Conservation (phyloP, 805 yeast genomes). For the Candida qinlingensis region DNA sequence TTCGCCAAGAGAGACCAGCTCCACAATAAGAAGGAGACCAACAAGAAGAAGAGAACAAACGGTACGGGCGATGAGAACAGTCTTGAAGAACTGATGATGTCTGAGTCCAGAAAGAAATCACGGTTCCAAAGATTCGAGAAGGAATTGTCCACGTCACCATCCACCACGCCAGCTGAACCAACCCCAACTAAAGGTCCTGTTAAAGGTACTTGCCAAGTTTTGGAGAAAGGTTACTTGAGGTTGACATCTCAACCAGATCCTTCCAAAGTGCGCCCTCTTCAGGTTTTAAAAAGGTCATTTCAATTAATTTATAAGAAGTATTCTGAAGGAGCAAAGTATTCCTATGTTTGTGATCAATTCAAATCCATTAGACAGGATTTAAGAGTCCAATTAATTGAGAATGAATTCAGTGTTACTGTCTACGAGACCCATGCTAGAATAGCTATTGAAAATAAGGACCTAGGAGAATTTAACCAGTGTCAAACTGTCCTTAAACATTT, state of each 20-base stretch:
- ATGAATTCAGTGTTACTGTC: constrained; percentile 68
- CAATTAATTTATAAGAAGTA: constrained; percentile 49
- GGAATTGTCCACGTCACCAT: constrained; percentile 12
- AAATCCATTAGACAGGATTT: constrained; percentile 91
- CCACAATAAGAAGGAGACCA: background rate
- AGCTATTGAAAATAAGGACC: constrained; percentile 77
- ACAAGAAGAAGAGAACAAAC: background rate
- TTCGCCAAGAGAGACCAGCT: background rate
- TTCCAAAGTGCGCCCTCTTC: constrained; percentile 67
- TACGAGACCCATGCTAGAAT: constrained; percentile 84
- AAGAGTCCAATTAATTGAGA: constrained; percentile 83
- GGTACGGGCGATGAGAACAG: background rate
- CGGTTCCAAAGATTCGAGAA: constrained; percentile 33
- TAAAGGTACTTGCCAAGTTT: constrained; percentile 56
- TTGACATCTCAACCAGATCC: constrained; percentile 93
- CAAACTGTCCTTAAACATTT: constrained; percentile 71
- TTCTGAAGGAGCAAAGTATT: constrained; percentile 47
- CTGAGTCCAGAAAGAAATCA: constrained; percentile 26
- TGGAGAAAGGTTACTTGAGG: constrained; percentile 79
- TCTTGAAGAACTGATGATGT: constrained; percentile 16
- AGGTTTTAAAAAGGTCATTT: constrained; percentile 53
- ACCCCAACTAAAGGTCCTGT: constrained; percentile 31
- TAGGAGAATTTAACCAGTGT: constrained; percentile 95
- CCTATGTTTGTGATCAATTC: constrained; percentile 82
- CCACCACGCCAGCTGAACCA: constrained; percentile 21